These are phyloP conservation scores for Podaxis sp. DNA, from an alignment of 768 basidiomycete species.

Conservation along the genomic window DNA sequence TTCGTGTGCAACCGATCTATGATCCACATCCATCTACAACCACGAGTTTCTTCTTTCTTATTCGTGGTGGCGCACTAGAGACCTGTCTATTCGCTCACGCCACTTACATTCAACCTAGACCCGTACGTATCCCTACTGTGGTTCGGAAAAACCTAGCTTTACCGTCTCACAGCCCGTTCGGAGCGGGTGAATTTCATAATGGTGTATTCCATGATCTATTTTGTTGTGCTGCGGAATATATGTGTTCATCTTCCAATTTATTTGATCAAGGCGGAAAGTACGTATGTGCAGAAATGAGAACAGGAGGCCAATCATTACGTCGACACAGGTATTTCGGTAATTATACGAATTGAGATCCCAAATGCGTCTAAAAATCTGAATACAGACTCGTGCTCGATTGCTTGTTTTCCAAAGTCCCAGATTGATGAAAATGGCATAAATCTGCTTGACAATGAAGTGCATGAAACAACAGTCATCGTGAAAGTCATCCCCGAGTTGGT, in stretches of 20 bases:
- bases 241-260: not conserved
- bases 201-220: not conserved
- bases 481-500: not conserved
- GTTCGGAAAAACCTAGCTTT: not conserved
- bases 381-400: not conserved
- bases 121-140: constrained; percentile 10
- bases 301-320: not conserved
- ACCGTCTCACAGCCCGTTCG: constrained; percentile 14
- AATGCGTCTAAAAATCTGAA: not conserved
- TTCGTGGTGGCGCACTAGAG: not conserved
- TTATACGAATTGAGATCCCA: not conserved
- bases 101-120: constrained; percentile 16
- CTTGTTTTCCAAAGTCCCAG: not conserved
- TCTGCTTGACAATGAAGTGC: not conserved
- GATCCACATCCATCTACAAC: constrained; percentile 13
- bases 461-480: not conserved
- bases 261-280: not conserved
- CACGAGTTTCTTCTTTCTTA: constrained; percentile 1
- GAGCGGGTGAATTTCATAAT: constrained; percentile 12
- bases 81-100: constrained; percentile 10
- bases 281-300: not conserved
- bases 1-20: no score
- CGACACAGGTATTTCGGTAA: not conserved
- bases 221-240: not conserved
- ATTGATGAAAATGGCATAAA: not conserved